Evolutionary conservation across 192 early-diverging fungal species (phyloP).

Genomic region (Physocladia obscura): DNA sequence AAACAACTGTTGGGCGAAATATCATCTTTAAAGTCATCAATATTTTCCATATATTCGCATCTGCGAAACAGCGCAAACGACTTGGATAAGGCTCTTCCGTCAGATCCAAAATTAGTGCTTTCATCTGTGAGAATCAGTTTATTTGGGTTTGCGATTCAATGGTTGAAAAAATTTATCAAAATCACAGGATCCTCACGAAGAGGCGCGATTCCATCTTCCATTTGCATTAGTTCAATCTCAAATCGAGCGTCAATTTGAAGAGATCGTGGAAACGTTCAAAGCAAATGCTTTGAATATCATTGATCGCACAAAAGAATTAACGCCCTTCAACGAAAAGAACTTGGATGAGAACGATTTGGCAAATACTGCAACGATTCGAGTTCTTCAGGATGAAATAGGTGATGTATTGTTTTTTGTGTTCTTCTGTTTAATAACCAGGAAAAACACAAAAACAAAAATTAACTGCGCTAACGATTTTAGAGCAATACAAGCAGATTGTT

Average conservation of each 20-base stretch:
- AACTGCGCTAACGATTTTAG: too few relatives aligned
- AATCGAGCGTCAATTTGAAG: slow-evolving; percentile 5
- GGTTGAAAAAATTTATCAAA: neutral
- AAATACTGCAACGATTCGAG: too few relatives aligned
- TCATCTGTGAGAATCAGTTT: neutral
- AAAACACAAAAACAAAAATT: too few relatives aligned
- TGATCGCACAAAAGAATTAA: too few relatives aligned
- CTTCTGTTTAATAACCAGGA: too few relatives aligned
- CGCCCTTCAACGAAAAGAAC: neutral
- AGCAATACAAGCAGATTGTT: slow-evolving; percentile 52
- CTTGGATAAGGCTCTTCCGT: neutral
- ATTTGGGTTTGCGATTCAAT: neutral
- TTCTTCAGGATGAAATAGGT: slow-evolving; percentile 10
- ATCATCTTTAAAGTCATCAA: neutral
- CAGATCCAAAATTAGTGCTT: neutral
- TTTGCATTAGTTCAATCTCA: neutral
- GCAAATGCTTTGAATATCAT: too few relatives aligned
- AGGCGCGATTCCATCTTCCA: slow-evolving; percentile 20
- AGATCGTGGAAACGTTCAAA: neutral
- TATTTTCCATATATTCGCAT: neutral
- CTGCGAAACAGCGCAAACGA: neutral
- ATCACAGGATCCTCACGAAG: slow-evolving; percentile 11
- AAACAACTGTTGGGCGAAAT: slow-evolving; percentile 15
- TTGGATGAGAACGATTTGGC: neutral
- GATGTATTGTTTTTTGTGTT: too few relatives aligned